A percentile compares a stretch with the other conserved stretches of the same genome.
phyloP scores from a whole-genome alignment of 2,329 filamentous ascomycete genomes.

The Pseudogymnoascus sp. region DNA sequence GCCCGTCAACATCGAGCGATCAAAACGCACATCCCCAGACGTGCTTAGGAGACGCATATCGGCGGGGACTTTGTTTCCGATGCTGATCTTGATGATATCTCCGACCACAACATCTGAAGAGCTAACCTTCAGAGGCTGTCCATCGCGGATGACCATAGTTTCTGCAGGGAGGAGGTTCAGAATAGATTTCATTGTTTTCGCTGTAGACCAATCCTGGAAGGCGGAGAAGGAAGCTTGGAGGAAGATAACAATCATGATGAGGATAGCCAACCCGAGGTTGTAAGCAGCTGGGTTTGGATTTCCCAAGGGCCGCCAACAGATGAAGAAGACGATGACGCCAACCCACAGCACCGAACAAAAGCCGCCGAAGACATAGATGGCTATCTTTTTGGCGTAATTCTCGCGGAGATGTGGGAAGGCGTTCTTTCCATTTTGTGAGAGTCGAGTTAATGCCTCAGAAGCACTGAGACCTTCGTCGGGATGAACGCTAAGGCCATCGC shows the following conservation, averaged over 20 bases:
- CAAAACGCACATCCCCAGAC: slow-evolving; percentile 93
- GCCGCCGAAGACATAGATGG: slow-evolving; percentile 38
- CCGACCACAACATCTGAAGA: slow-evolving; percentile 64
- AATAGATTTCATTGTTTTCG: slow-evolving; percentile 39
- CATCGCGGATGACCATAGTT: slow-evolving; percentile 36
- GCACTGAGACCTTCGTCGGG: slow-evolving; percentile 30
- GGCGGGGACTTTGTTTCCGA: slow-evolving; percentile 89
- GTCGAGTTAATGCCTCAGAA: slow-evolving; percentile 26
- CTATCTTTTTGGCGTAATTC: slow-evolving; percentile 35
- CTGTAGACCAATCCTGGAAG: slow-evolving; percentile 41
- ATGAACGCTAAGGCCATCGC: slow-evolving; percentile 33
- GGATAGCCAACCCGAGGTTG: slow-evolving; percentile 38
- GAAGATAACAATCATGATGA: slow-evolving; percentile 39
- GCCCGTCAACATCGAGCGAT: slow-evolving; percentile 93
- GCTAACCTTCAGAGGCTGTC: slow-evolving; percentile 30
- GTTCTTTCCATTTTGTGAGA: slow-evolving; percentile 35
- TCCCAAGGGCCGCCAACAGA: slow-evolving; percentile 39
- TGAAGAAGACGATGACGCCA: slow-evolving; percentile 39
- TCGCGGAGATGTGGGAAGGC: slow-evolving; percentile 34
- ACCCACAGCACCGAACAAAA: slow-evolving; percentile 41
- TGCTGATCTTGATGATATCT: slow-evolving; percentile 77
- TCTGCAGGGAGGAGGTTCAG: slow-evolving; percentile 37
- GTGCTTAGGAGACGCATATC: slow-evolving; percentile 73
- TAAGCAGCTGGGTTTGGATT: slow-evolving; percentile 32
- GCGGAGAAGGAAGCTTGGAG: slow-evolving; percentile 38